A percentile compares a stretch with the other conserved stretches of the same genome.
Evolutionary conservation across 2,329 filamentous ascomycete species (phyloP).

Genomic region (Ustulina deusta): DNA sequence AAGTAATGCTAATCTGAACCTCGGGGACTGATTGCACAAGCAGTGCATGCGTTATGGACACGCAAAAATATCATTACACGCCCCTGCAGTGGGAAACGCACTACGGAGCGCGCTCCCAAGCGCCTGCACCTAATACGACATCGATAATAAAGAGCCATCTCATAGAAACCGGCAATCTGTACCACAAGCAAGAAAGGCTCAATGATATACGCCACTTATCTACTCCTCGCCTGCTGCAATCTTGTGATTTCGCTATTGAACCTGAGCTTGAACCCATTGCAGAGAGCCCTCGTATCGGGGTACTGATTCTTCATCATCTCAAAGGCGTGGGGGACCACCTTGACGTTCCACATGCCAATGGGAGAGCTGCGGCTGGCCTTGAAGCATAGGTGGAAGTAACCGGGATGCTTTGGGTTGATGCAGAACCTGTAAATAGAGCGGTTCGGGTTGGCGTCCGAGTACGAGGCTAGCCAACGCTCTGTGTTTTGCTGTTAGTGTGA

Average conservation of each 20-base stretch:
- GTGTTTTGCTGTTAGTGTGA: constrained; percentile 41
- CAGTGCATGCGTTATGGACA: neutral
- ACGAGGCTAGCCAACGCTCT: constrained; percentile 97
- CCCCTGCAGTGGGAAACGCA: neutral
- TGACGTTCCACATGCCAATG: constrained; percentile 84
- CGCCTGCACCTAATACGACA: constrained; percentile 4
- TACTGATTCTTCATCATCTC: constrained; percentile 90
- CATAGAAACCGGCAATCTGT: neutral
- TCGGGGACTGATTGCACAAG: neutral
- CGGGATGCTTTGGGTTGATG: constrained; percentile 89
- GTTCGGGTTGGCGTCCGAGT: constrained; percentile 94
- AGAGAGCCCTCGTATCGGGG: constrained; percentile 92
- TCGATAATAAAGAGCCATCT: constrained; percentile 3
- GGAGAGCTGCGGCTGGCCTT: constrained; percentile 83
- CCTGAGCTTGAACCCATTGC: constrained; percentile 95
- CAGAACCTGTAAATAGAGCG: constrained; percentile 96
- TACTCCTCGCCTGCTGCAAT: constrained; percentile 59
- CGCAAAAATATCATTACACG: constrained; percentile 21
- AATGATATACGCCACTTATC: neutral
- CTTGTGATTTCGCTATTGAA: constrained; percentile 75
- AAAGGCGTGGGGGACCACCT: constrained; percentile 92
- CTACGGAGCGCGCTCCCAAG: neutral
- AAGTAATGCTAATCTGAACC: neutral
- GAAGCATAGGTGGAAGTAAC: constrained; percentile 97
- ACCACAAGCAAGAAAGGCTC: neutral